phyloP scores from a whole-genome alignment of 2,329 filamentous ascomycete species.

The Aspergillus bombycis region DNA sequence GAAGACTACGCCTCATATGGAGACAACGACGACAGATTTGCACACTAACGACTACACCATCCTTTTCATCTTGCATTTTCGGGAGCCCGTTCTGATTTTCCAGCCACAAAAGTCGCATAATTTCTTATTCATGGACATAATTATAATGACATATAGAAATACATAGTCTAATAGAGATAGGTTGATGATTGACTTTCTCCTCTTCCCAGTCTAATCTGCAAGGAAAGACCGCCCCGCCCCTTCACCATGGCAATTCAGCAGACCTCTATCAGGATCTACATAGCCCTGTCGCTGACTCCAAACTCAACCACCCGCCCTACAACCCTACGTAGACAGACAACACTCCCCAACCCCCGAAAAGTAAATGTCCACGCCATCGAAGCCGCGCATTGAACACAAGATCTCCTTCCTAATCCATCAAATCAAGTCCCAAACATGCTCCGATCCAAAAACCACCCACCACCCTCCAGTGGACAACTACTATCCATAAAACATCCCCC shows the following conservation, averaged over 20 bases:
- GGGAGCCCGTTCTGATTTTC: not conserved
- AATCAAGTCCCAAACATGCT: too few species aligned
- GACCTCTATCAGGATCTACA: too few species aligned
- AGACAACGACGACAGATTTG: constrained; percentile 8
- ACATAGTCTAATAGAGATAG: constrained; percentile 1
- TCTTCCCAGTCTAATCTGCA: too few species aligned
- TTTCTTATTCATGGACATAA: constrained; percentile 4
- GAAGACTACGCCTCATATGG: constrained; percentile 18
- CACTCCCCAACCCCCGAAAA: not conserved
- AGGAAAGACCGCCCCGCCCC: too few species aligned
- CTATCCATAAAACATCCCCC: too few species aligned
- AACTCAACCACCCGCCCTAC: not conserved
- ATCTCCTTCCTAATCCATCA: not conserved
- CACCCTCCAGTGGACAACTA: too few species aligned
- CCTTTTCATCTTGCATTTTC: not conserved
- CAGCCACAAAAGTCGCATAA: not conserved
- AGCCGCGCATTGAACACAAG: not conserved
- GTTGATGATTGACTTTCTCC: not conserved
- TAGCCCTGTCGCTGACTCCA: too few species aligned
- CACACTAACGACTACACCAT: not conserved
- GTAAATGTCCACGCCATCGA: not conserved
- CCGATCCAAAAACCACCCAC: too few species aligned
- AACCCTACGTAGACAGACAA: not conserved
- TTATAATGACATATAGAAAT: constrained; percentile 1
- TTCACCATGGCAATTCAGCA: not conserved